Base-by-base conservation (phyloP, 805 yeast species). In the Torulaspora indica region DNA sequence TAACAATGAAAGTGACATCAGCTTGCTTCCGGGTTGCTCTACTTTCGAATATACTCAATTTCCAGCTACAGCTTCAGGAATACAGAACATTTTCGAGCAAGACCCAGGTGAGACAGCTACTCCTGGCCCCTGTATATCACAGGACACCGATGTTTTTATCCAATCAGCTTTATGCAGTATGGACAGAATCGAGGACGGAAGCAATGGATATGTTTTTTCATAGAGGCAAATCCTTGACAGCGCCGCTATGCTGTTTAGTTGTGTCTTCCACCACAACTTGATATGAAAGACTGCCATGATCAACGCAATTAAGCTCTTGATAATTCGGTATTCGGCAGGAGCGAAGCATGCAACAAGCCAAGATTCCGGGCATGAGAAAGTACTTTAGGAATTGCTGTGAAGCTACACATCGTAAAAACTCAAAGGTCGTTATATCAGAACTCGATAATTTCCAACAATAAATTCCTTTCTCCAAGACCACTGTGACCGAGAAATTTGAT, bases 181-280 rank as follows among this genome's bases (percentile, higher is more conserved):
- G 28, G 51, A 52, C 28, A 48, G 61, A 35, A 41, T 58, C 40
- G 62, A 58, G 40, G 49, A 47, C 37, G 61, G 56, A 6, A 58
- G 62, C 39, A 58, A 56, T 30, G 61, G 60, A 4, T 47, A 40
- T 32, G 40, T 50, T 33, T 52, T 51, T 40, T 52, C 57, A 39
- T 56, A 41, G 46, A 8, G 22, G 10, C 22, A 20, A 20, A 20
- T 20, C 5, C 22, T 20, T 20, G 22, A 20, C 22, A 20, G 5
- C 22, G 22, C 22, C 5, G 22, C 5, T 20, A n/a, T n/a, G n/a
- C n/a, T n/a, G n/a, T n/a, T n/a, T n/a, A n/a, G n/a, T n/a, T n/a
- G n/a, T n/a, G n/a, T n/a, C n/a, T n/a, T n/a, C n/a, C n/a, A n/a
- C n/a, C n/a, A n/a, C n/a, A n/a, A n/a, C n/a, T n/a, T n/a, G n/a